These are phyloP conservation scores for Sporisorium graminicola DNA, from an alignment of 1,284 basidiomycete species.

Conservation along the genomic window DNA sequence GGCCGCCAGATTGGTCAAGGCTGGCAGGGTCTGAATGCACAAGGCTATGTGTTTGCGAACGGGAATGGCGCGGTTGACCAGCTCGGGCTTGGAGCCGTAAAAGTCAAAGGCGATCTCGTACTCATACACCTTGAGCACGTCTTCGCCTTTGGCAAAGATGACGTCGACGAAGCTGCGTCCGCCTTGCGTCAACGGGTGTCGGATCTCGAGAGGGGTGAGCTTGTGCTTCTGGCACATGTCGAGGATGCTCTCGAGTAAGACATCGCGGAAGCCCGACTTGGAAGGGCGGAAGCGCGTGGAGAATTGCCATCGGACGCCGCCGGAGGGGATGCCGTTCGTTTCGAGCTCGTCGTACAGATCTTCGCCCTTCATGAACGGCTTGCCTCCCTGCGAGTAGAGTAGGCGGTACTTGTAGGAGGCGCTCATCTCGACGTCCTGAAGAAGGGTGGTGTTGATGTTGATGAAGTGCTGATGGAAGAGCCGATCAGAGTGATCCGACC, in stretches of 20 bases:
- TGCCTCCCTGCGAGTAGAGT: slow-evolving; percentile 11
- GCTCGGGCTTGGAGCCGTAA: slow-evolving; percentile 31
- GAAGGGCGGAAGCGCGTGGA: slow-evolving; percentile 20
- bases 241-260: slow-evolving; percentile 36
- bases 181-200: slow-evolving; percentile 1
- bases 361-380: slow-evolving; percentile 13
- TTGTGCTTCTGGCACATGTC: slow-evolving; percentile 31
- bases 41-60: slow-evolving; percentile 19
- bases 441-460: not conserved
- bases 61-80: slow-evolving; percentile 19
- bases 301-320: slow-evolving; percentile 40
- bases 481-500: not conserved
- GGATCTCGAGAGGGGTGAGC: slow-evolving; percentile 33
- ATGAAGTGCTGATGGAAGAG: not conserved
- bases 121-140: slow-evolving; percentile 33
- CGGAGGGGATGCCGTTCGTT: slow-evolving; percentile 18
- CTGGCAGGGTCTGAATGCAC: slow-evolving; percentile 38
- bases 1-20: not conserved
- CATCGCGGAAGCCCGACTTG: slow-evolving; percentile 27
- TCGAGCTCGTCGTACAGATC: slow-evolving; percentile 27
- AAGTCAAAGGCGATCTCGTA: slow-evolving; percentile 31
- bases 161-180: slow-evolving; percentile 27
- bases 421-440: slow-evolving; percentile 1
- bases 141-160: slow-evolving; percentile 22
- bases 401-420: slow-evolving; percentile 14